Evolutionary conservation across 441 rosid genomes (phyloP).

Genomic region (Pelargonium australe): DNA sequence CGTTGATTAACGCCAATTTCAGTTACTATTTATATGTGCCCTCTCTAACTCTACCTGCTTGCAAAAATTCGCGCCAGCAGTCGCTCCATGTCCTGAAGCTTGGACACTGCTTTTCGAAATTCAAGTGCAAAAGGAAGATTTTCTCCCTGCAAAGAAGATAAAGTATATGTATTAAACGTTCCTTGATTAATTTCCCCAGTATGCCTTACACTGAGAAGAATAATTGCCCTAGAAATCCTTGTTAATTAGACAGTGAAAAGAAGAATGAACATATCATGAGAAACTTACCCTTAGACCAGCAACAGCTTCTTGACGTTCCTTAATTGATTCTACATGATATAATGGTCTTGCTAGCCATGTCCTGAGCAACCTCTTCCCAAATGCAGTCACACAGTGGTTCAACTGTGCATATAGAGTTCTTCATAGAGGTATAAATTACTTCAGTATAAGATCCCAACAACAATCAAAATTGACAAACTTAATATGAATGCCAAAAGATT

Average conservation of each 20-base stretch:
- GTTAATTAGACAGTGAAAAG: no score
- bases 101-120: conserved; percentile 65
- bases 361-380: conserved; percentile 86
- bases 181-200: no score
- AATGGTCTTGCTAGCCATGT: conserved; percentile 95
- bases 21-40: conserved; percentile 8
- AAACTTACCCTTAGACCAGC: conserved; percentile 67
- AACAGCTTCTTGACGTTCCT: conserved; percentile 94
- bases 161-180: background rate
- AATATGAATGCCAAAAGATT: conserved; percentile 22
- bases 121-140: conserved; percentile 59
- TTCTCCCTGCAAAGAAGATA: conserved; percentile 51
- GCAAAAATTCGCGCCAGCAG: conserved; percentile 79
- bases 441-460: conserved; percentile 23
- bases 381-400: conserved; percentile 89
- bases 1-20: background rate
- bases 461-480: conserved; percentile 7
- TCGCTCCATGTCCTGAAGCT: conserved; percentile 97
- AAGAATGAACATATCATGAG: background rate
- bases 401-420: conserved; percentile 87
- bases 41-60: conserved; percentile 51
- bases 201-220: no score
- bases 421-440: conserved; percentile 24
- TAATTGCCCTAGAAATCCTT: no score
- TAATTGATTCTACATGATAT: conserved; percentile 54